These are phyloP conservation scores for Geotrichum restrictum DNA, from an alignment of 1,139 yeast species.

Conservation along the genomic window DNA sequence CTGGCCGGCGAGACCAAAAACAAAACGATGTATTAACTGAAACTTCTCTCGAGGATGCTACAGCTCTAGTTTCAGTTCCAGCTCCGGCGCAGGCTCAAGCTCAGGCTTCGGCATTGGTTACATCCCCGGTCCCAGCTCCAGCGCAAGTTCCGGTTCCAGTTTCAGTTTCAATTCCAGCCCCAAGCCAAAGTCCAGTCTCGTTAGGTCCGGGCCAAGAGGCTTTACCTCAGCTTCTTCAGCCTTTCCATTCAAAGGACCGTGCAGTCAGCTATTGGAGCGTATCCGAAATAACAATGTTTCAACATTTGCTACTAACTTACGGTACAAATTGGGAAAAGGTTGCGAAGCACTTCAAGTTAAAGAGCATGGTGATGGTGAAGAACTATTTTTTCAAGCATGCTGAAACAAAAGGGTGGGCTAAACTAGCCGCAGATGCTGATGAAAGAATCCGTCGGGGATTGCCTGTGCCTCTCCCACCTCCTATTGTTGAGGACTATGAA, in stretches of 20 bases:
- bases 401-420: constrained; percentile 59
- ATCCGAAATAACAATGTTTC: constrained; percentile 69
- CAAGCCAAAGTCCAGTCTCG: not conserved
- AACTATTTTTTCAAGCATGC: constrained; percentile 74
- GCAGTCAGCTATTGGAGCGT: constrained; percentile 78
- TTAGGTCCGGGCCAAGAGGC: not conserved
- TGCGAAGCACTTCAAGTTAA: constrained; percentile 66
- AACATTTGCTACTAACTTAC: constrained; percentile 54
- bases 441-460: constrained; percentile 25
- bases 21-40: not conserved
- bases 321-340: constrained; percentile 83
- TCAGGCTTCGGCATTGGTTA: not conserved
- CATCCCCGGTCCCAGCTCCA: not conserved
- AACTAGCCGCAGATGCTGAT: constrained; percentile 44
- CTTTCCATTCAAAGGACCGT: constrained; percentile 5
- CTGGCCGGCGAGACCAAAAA: not conserved
- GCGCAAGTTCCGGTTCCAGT: not conserved
- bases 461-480: constrained; percentile 27
- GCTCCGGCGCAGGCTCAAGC: not conserved
- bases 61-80: not conserved
- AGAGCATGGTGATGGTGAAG: constrained; percentile 82
- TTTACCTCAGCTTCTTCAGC: not conserved
- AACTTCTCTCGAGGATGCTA: not conserved
- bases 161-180: not conserved
- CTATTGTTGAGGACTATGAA: constrained; percentile 18